phyloP scores from a whole-genome alignment of 345 rosid species.

The Streptanthus diversifolius region DNA sequence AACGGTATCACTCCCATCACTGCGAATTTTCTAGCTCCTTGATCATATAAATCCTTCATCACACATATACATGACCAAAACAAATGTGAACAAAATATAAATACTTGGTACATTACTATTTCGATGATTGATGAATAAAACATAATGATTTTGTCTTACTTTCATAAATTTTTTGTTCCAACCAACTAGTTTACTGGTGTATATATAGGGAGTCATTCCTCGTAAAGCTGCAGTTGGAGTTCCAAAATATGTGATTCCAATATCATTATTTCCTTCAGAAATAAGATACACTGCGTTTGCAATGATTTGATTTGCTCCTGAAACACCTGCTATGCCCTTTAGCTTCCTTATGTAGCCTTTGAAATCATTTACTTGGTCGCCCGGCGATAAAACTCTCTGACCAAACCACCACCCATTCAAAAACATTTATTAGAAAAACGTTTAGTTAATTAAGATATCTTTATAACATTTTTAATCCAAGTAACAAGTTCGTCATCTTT shows the following conservation, averaged over 20 bases:
- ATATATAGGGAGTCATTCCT: constrained; percentile 25
- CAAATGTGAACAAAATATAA: neutral
- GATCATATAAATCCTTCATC: constrained; percentile 22
- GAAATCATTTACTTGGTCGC: constrained; percentile 46
- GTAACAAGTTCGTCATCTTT: neutral
- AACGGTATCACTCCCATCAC: constrained; percentile 36
- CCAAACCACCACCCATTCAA: constrained; percentile 7
- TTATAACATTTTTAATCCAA: neutral
- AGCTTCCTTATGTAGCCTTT: constrained; percentile 43
- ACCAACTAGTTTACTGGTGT: constrained; percentile 40
- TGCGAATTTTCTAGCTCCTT: constrained; percentile 33
- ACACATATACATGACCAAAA: constrained; percentile 1
- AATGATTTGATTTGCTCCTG: constrained; percentile 32
- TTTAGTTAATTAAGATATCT: neutral
- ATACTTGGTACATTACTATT: neutral
- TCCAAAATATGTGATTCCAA: constrained; percentile 46
- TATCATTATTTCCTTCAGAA: constrained; percentile 56
- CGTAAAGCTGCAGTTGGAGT: constrained; percentile 28
- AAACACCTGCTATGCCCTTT: constrained; percentile 30
- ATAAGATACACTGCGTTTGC: constrained; percentile 38
- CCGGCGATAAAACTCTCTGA: constrained; percentile 46
- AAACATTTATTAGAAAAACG: neutral
- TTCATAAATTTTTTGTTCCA: constrained; percentile 39
- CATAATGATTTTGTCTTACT: constrained; percentile 27
- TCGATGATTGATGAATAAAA: neutral